These are phyloP conservation scores for Aurifilum marmelostoma DNA, from an alignment of 2,329 filamentous ascomycete genomes.

Conservation along the genomic window DNA sequence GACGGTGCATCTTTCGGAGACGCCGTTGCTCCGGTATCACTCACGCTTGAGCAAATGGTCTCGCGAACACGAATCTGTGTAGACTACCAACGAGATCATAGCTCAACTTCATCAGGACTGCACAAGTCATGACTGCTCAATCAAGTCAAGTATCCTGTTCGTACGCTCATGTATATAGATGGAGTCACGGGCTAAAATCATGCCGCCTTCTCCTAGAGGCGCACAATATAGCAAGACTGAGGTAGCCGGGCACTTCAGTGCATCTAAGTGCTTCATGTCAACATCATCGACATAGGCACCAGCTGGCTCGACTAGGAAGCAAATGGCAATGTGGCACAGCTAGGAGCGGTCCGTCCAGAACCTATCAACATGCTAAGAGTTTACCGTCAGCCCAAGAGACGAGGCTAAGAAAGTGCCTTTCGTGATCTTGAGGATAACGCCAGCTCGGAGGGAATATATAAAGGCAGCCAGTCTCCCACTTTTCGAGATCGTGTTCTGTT, in stretches of 20 bases:
- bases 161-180: neutral
- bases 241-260: neutral
- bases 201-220: neutral
- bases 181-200: neutral
- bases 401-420: neutral
- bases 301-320: neutral
- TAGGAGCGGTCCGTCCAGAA: neutral
- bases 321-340: neutral
- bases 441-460: neutral
- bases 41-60: too few relatives aligned
- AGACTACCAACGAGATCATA: neutral
- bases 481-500: neutral
- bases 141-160: neutral
- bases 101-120: too few relatives aligned
- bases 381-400: neutral
- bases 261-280: neutral
- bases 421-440: neutral
- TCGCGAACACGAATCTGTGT: neutral
- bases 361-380: neutral
- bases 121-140: neutral
- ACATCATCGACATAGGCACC: neutral
- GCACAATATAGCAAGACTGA: neutral
- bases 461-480: neutral
- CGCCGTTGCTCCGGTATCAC: neutral
- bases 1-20: neutral